These are phyloP conservation scores for Aspergillus pseudoviridinutans DNA, from an alignment of 2,329 filamentous ascomycete species.

Conservation along the genomic window DNA sequence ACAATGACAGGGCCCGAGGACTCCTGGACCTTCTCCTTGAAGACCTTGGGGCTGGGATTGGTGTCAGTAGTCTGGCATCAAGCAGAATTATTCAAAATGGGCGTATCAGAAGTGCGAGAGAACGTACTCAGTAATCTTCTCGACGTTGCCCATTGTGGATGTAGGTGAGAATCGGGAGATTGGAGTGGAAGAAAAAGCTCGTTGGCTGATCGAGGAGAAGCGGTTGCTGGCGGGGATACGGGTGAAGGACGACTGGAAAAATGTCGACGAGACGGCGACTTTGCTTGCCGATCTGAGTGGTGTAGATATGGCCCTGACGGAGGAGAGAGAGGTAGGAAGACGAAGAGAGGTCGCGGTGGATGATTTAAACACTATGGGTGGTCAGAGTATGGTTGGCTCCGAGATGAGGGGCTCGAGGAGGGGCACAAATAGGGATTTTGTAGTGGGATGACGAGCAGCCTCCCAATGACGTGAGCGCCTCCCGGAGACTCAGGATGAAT, in stretches of 20 bases:
- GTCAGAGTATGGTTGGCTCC: slow-evolving; percentile 15
- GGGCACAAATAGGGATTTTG: slow-evolving; percentile 27
- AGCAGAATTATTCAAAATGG: neutral
- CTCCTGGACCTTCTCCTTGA: slow-evolving; percentile 48
- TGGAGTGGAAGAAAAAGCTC: slow-evolving; percentile 27
- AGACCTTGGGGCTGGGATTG: slow-evolving; percentile 47
- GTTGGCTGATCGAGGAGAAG: slow-evolving; percentile 9
- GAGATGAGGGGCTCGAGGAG: slow-evolving; percentile 18
- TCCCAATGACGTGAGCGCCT: slow-evolving; percentile 24
- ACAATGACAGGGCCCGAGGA: slow-evolving; percentile 63
- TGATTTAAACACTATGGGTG: slow-evolving; percentile 19
- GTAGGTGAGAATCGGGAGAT: slow-evolving; percentile 42
- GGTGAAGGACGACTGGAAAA: slow-evolving; percentile 5
- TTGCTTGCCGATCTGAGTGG: neutral
- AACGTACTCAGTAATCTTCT: slow-evolving; percentile 25
- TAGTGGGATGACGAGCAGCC: slow-evolving; percentile 10
- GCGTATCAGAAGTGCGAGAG: neutral
- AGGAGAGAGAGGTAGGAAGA: slow-evolving; percentile 13
- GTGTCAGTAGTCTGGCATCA: slow-evolving; percentile 13
- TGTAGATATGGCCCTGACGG: slow-evolving; percentile 6
- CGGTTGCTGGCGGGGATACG: neutral
- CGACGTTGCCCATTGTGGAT: slow-evolving; percentile 27
- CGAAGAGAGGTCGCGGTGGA: slow-evolving; percentile 25
- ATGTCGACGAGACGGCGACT: slow-evolving; percentile 9
- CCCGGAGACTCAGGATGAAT: slow-evolving; percentile 18